Evolutionary conservation across 2,329 filamentous ascomycete species (phyloP), one percentile per base, ranked within the genome.

Genomic region (Ophiostoma himal-ulmi): DNA sequence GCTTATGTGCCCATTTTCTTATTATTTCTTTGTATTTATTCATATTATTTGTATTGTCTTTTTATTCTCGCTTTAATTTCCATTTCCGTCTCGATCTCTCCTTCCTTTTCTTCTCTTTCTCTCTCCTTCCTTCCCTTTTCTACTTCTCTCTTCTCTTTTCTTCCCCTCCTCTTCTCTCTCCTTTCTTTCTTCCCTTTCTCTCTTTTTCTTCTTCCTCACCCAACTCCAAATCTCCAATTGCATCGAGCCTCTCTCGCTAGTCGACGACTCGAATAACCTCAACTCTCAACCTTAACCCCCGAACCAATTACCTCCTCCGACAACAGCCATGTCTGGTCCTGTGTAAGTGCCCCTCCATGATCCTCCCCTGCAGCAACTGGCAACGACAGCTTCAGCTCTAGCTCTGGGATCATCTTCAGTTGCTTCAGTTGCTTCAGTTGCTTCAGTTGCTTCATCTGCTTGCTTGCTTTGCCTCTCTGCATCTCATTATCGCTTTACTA

Each of bases 261-360:
- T 67, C 65, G 65, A 44, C 65, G 65, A 44, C 37, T 67, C 65
- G 65, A 67, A 67, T 22, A 48, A 22, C 65, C 14, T 67, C 41
- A 62, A 67, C 54, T 41, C 52, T 37, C 60, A 68, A 62, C 36
- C 67, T 54, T 36, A 41, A 54, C 41, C 44, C 37, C 60, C 68
- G 62, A 57, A 52, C 52, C 36, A 41, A 41, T 48, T n/a, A 26
- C 41, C 30, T 62, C 44, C n/a, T 68, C 64, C 20, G 48, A 54
- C 26, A 66, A 60, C 71, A 72, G 52, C 81, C 81, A 88, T 88
- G 86, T 88, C 86, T 84, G 85, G 85, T 80, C 81, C 88, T 81
- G 86, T 88, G 88, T 90, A 87, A 89, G 88, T 89, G 70, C 70
- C 67, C 67, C 36, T 66, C 64, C 36, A 37, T 13, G 36, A 62